Evolutionary conservation across 75 land plant species (phyloP), one percentile per base, ranked within the genome.

Genomic region (Cupressus sempervirens): DNA sequence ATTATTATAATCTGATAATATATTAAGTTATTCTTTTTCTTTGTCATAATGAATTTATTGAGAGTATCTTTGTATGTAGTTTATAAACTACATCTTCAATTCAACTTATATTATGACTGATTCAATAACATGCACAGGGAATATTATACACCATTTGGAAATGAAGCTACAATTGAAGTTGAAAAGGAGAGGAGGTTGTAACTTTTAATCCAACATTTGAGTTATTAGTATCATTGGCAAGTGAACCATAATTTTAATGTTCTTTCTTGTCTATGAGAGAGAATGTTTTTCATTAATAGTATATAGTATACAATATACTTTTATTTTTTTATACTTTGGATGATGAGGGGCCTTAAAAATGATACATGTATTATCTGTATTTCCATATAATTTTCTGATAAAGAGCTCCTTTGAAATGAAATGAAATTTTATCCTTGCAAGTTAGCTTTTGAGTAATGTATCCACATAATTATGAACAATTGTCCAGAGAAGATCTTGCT

Each of bases 171-270:
- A 16, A 84, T 89, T 81, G 95, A 92, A 83, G 90, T 89, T 43
- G 99, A 97, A 84, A 97, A 90, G 85, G 94, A 89, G 36, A 80
- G 95, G 40, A 90, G 98, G 82, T 65, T 93, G 65, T 84, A 41
- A 86, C 87, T 75, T 97, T 97, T 81, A 86, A 88, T 34, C 89
- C 94, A 79, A 86, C 91, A 34, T 97, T 90, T 90, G 97, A 96
- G 83, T 86, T 94, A 77, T 91, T 97, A 84, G 94, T 96, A 80
- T 97, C 98, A 68, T 76, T 97, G 95, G 98, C 94, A 89, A 91
- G 91, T 81, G n/a, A 70, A 50, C 46, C 23, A n/a, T 83, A 34
- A 56, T 36, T 68, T 50, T 32, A 30, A 18, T 23, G 50, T 7
- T 8, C 45, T 70, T 79, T n/a, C n/a, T 43, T 2, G 26, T 38